phyloP scores from a whole-genome alignment of 129 eudicot genomes.

The Pulicaria dysenterica region DNA sequence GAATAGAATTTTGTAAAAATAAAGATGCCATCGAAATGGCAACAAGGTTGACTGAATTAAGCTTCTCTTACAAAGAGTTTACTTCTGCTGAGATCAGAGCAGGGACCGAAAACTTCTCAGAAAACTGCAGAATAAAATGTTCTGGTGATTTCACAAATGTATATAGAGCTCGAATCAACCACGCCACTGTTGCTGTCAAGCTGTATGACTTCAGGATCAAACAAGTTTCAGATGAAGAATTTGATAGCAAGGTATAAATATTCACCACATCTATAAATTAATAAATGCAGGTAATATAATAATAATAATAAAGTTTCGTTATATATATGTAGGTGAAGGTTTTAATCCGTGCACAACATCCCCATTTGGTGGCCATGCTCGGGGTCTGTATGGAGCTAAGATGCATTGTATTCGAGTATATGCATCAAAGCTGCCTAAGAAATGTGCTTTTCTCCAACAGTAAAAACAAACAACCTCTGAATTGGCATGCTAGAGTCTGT shows the following conservation, averaged over 20 bases:
- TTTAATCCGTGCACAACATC: constrained; percentile 58
- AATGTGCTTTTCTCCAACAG: constrained; percentile 47
- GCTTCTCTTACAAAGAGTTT: constrained; percentile 55
- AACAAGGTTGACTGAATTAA: constrained; percentile 31
- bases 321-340: constrained; percentile 51
- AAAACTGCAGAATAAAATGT: constrained; percentile 47
- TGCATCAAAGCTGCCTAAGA: constrained; percentile 71
- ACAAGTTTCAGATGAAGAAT: constrained; percentile 45
- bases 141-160: constrained; percentile 50
- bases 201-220: constrained; percentile 27
- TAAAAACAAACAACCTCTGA: constrained; percentile 39
- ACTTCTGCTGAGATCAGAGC: constrained; percentile 57
- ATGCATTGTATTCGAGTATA: constrained; percentile 72
- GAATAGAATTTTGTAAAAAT: constrained; percentile 80
- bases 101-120: constrained; percentile 68
- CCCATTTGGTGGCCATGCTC: constrained; percentile 65
- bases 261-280: neutral
- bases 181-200: constrained; percentile 59
- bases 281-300: neutral
- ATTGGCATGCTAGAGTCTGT: constrained; percentile 63
- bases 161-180: constrained; percentile 61
- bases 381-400: constrained; percentile 74
- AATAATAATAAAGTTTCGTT: too few relatives aligned
- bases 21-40: constrained; percentile 67
- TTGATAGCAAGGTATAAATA: constrained; percentile 66